These are phyloP conservation scores for Fraxinus floribunda DNA, from an alignment of 305 asterid species.

Conservation along the genomic window DNA sequence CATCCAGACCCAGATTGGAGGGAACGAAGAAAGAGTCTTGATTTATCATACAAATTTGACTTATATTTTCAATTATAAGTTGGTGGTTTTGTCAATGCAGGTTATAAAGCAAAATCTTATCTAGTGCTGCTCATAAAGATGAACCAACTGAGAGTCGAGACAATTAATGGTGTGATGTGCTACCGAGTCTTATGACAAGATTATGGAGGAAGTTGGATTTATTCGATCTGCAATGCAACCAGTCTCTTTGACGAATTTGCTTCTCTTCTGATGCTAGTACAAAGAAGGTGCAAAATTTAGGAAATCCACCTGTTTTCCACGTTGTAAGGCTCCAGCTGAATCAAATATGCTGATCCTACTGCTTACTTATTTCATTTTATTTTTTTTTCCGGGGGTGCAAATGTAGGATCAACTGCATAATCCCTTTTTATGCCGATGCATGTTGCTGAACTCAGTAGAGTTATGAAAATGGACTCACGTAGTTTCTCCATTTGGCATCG, in stretches of 20 bases:
- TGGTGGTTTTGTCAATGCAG: conserved; percentile 41
- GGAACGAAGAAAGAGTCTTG: neutral
- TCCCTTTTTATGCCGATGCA: neutral
- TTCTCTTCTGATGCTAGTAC: neutral
- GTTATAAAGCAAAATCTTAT: conserved; percentile 76
- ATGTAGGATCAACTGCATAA: neutral
- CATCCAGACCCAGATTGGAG: neutral
- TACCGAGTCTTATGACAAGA: conserved; percentile 39
- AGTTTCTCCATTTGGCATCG: neutral
- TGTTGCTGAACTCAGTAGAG: neutral
- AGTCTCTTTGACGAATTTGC: neutral
- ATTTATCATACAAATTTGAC: neutral
- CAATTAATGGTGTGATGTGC: conserved; percentile 60
- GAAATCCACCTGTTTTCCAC: neutral
- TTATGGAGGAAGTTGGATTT: neutral
- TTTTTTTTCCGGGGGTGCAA: neutral
- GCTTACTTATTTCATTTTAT: neutral
- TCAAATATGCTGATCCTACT: neutral
- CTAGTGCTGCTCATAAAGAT: conserved; percentile 65
- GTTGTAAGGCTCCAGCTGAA: neutral
- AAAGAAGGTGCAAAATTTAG: neutral
- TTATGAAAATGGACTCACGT: neutral
- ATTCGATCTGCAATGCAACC: neutral
- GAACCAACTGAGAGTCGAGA: conserved; percentile 59
- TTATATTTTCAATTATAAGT: neutral